A percentile compares a stretch with the other conserved stretches of the same genome.
phyloP scores from a whole-genome alignment of 805 yeast species.

The Clavispora vitiphila region DNA sequence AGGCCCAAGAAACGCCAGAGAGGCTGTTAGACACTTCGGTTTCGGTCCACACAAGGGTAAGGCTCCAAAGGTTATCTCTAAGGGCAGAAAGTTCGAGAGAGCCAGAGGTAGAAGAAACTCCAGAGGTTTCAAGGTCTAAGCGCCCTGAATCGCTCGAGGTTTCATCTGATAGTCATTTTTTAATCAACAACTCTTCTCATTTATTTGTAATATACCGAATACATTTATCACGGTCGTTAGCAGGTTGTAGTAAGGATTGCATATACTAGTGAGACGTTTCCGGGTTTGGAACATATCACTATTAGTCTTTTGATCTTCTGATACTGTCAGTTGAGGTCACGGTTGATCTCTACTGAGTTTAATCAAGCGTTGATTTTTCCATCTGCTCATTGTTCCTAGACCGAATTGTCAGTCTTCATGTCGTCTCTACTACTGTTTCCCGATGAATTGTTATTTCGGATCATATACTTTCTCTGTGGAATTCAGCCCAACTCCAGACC shows the following conservation, averaged over 20 bases:
- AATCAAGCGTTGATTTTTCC: too few relatives aligned
- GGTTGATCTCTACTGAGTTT: too few relatives aligned
- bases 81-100: conserved; percentile 99
- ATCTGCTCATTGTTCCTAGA: too few relatives aligned
- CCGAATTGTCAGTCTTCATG: too few relatives aligned
- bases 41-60: conserved; percentile 99
- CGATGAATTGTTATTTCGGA: conserved; percentile 2
- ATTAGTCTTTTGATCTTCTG: too few relatives aligned
- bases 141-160: not conserved
- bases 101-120: conserved; percentile 99
- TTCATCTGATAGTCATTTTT: conserved; percentile 1
- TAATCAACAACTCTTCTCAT: conserved; percentile 1
- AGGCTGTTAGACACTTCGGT: conserved; percentile 99
- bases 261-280: too few relatives aligned
- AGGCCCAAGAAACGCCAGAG: conserved; percentile 99
- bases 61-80: conserved; percentile 97
- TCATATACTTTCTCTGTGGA: not conserved
- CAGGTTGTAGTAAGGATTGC: too few relatives aligned
- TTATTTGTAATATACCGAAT: not conserved
- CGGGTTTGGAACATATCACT: too few relatives aligned
- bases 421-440: conserved; percentile 6
- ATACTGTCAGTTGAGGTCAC: too few relatives aligned
- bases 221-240: not conserved
- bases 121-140: conserved; percentile 99
- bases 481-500: not conserved